phyloP scores from a whole-genome alignment of 768 basidiomycete species.

The Psilocybe azurescens region DNA sequence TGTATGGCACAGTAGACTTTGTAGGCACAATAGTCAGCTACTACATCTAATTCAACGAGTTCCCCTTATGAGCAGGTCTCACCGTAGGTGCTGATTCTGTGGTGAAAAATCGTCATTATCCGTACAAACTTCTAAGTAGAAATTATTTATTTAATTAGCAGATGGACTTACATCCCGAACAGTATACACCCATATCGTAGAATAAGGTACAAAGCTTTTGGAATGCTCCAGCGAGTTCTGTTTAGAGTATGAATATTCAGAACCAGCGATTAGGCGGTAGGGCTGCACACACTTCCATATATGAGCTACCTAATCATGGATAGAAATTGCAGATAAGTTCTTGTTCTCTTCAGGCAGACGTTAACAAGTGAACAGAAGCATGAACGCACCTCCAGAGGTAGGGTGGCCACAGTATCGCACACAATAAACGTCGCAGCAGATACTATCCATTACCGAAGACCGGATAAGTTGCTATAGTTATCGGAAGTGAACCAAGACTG shows the following conservation, averaged over 20 bases:
- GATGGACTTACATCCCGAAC: not conserved
- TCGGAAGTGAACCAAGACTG: not conserved
- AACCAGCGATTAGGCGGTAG: not conserved
- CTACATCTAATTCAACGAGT: too few species aligned
- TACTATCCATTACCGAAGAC: not conserved
- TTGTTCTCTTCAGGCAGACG: not conserved
- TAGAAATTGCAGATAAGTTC: not conserved
- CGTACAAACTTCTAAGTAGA: too few species aligned
- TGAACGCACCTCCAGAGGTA: not conserved
- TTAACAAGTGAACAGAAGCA: not conserved
- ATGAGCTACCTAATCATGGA: not conserved
- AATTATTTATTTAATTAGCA: too few species aligned
- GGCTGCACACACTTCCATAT: not conserved
- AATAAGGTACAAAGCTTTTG: not conserved
- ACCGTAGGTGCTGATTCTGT: slow-evolving; percentile 1
- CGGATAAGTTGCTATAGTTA: not conserved
- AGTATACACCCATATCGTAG: not conserved
- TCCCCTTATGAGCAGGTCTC: not conserved
- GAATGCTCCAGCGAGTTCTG: not conserved
- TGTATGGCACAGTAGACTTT: too few species aligned
- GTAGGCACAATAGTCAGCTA: too few species aligned
- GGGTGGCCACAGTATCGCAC: not conserved
- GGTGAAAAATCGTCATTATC: not conserved
- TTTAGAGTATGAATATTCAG: not conserved
- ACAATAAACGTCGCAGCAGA: slow-evolving; percentile 4